A percentile compares a stretch with the other conserved stretches of the same genome.
Conservation (phyloP, 164 flowering plant species). For the Stephania cephalantha region DNA sequence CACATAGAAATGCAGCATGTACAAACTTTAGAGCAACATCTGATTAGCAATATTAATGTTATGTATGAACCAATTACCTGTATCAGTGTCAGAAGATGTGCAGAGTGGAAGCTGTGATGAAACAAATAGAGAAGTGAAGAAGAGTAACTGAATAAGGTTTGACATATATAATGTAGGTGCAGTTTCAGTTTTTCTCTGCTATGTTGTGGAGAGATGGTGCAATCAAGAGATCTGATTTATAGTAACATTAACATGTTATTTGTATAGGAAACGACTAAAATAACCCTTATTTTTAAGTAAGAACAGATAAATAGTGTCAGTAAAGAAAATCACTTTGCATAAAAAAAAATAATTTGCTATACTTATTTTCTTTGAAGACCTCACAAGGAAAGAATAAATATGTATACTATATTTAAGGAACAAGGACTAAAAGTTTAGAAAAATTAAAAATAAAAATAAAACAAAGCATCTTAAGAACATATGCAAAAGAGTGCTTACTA, state of each 20-base stretch:
- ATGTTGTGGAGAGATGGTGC: background rate
- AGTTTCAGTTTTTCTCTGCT: background rate
- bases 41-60: background rate
- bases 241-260: background rate
- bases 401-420: too few species aligned
- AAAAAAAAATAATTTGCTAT: too few species aligned
- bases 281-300: background rate
- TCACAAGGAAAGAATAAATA: background rate
- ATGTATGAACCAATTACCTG: constrained; percentile 1
- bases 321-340: background rate
- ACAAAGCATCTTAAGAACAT: background rate
- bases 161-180: constrained; percentile 4
- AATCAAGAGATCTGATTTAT: background rate
- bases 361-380: background rate
- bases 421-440: too few species aligned
- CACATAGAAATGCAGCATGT: background rate
- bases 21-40: background rate
- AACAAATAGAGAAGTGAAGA: constrained; percentile 4
- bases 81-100: constrained; percentile 8
- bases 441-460: too few species aligned
- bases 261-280: background rate
- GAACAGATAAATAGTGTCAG: too few species aligned
- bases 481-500: background rate
- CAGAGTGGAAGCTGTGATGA: constrained; percentile 5
- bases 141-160: background rate